Evolutionary conservation across 495 filamentous ascomycete genomes (phyloP), one percentile per base, ranked within the genome.

Genomic region (Xeromyces bisporus): DNA sequence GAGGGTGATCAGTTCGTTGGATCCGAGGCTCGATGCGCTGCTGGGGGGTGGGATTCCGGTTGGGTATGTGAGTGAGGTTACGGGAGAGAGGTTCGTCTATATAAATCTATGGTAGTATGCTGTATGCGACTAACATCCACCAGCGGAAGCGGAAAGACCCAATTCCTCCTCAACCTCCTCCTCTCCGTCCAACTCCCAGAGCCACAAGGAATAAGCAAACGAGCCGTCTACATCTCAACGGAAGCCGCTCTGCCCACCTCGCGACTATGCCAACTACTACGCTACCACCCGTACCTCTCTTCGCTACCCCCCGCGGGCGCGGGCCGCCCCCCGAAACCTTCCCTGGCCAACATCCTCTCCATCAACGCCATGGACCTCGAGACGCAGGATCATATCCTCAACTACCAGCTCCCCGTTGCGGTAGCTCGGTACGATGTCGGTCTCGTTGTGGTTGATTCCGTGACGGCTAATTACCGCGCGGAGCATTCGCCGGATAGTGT

Each of bases 131-230:
- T 10, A n/a, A 18, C 15, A 16, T 31, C 29, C 14, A 24, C 24
- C 7, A 77, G 83, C 53, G 89, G 85, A 44, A 77, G 80, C 41
- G 89, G 89, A 45, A 97, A 97, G 63, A 94, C 91, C 10, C 91
- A 97, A 52, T 75, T 94, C 55, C 80, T 94, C 13, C 77, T 94
- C 14, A 76, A 73, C 21, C 69, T 97, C 15, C 73, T 86, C 23
- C 69, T 93, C 18, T 66, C 84, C 9, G 69, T 69, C 7, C 89
- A 96, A 47, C 77, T 94, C 9, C 74, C 77, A 3, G 55, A 70
- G 2, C 77, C 79, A 0, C 55, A 64, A 18, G 87, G 86, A 2
- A 63, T 89, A 7, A 64, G 60, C 14, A 67, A 71, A 29, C 60
- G 71, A 8, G 72, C 80, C 0, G 62, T 97, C 6, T 96, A 97